A percentile compares a stretch with the other conserved stretches of the same genome.
Conservation (phyloP, 192 early-diverging fungal genomes). For the Dimargaris xerosporica region DNA sequence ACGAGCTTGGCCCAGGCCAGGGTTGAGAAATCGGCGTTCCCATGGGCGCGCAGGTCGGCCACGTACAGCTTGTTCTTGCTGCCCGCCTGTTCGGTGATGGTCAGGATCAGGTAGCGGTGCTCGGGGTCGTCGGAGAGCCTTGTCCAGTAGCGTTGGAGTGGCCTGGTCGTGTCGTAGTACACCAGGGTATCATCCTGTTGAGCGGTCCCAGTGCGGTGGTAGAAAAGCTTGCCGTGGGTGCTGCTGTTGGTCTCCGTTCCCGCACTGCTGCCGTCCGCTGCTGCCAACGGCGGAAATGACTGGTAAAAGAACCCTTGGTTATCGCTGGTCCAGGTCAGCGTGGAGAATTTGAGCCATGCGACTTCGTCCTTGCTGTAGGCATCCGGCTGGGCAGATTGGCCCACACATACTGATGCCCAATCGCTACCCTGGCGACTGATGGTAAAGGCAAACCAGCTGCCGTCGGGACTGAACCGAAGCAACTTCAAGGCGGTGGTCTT, state of each 20-base stretch:
- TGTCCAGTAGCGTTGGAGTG: slow-evolving; percentile 18
- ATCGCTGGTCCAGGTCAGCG: slow-evolving; percentile 41
- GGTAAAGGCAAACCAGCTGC: background rate
- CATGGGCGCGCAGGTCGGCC: slow-evolving; percentile 18
- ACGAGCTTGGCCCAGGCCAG: slow-evolving; percentile 30
- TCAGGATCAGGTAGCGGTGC: slow-evolving; percentile 36
- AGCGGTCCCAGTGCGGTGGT: slow-evolving; percentile 39
- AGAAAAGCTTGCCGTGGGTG: slow-evolving; percentile 28
- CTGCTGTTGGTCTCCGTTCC: slow-evolving; percentile 44
- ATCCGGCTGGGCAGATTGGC: background rate
- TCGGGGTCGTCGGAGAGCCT: slow-evolving; percentile 34
- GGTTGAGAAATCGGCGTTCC: slow-evolving; percentile 11
- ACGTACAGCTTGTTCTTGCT: slow-evolving; percentile 28
- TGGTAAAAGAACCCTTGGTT: slow-evolving; percentile 57
- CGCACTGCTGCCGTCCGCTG: slow-evolving; percentile 21
- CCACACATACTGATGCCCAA: background rate
- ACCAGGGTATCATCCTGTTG: slow-evolving; percentile 44
- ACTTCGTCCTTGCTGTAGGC: slow-evolving; percentile 9
- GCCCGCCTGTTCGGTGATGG: slow-evolving; percentile 27
- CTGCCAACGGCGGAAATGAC: slow-evolving; percentile 25
- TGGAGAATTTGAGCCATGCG: slow-evolving; percentile 41
- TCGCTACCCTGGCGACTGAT: background rate
- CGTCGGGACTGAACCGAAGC: background rate
- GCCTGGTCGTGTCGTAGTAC: slow-evolving; percentile 31
- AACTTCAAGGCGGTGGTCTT: slow-evolving; percentile 33